Percentiles rank a stretch among this genome's conserved stretches.
phyloP scores from a whole-genome alignment of 345 rosid genomes.

The Rhodomyrtus tomentosa region DNA sequence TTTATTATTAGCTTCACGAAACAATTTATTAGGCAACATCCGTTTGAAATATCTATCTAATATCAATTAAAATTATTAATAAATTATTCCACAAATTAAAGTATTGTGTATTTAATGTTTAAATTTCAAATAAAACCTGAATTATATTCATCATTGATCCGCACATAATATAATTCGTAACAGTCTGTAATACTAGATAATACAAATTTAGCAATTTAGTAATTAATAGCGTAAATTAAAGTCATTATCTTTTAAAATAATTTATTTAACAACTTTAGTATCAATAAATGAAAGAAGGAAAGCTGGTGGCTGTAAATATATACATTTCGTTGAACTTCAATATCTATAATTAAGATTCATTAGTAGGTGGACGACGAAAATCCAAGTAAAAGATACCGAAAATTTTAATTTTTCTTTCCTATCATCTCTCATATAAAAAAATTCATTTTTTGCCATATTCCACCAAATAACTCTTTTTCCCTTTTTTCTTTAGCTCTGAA shows the following conservation, averaged over 20 bases:
- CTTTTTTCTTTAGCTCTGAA: no score
- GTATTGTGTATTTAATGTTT: not conserved
- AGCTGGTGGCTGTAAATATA: not conserved
- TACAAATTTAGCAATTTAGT: not conserved
- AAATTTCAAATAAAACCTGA: not conserved
- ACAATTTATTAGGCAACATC: not conserved
- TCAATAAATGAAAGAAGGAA: not conserved
- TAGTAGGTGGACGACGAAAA: accelerated
- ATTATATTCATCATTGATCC: not conserved
- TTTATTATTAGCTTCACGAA: not conserved
- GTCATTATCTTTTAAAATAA: not conserved
- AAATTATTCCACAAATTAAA: not conserved
- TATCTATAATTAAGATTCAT: not conserved
- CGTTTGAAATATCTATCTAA: not conserved
- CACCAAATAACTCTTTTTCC: not conserved
- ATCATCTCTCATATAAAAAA: not conserved
- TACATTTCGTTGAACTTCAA: not conserved
- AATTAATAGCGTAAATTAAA: not conserved
- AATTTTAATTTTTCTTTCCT: not conserved
- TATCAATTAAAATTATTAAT: not conserved
- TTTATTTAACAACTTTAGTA: not conserved
- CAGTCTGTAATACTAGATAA: not conserved
- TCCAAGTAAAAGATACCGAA: not conserved
- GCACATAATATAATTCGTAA: not conserved
- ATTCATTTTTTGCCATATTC: not conserved